Evolutionary conservation across 83 land plant genomes (phyloP).

Genomic region (Thuja plicata): DNA sequence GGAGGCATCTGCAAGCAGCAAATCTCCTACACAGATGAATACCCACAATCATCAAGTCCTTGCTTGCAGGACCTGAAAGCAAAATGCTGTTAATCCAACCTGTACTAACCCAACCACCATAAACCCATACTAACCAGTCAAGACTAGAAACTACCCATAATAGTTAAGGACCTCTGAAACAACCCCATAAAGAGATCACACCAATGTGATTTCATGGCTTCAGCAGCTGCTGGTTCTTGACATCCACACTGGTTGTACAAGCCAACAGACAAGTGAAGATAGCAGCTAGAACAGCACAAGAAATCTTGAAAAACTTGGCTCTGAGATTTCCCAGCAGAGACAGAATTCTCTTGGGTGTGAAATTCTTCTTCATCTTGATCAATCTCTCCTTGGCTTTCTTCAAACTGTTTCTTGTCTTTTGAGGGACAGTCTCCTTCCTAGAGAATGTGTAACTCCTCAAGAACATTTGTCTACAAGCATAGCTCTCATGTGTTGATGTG

Average conservation of each 20-base stretch:
- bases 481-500: constrained; percentile 13
- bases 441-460: constrained; percentile 29
- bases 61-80: not conserved
- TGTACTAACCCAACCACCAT: not conserved
- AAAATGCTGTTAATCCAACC: not conserved
- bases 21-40: not conserved
- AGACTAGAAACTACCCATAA: not conserved
- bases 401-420: constrained; percentile 18
- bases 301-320: not conserved
- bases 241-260: constrained; percentile 16
- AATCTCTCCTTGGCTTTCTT: not conserved
- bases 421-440: constrained; percentile 22
- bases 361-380: constrained; percentile 7
- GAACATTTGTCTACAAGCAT: constrained; percentile 21
- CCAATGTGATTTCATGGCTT: not conserved
- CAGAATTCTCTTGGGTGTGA: not conserved
- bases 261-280: constrained; percentile 10
- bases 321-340: constrained; percentile 6
- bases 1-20: constrained; percentile 4
- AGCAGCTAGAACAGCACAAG: not conserved
- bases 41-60: not conserved
- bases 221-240: constrained; percentile 1
- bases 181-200: not conserved
- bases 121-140: not conserved
- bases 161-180: not conserved